phyloP scores from a whole-genome alignment of 176 grass and related monocot genomes.

The Lolium rigidum region DNA sequence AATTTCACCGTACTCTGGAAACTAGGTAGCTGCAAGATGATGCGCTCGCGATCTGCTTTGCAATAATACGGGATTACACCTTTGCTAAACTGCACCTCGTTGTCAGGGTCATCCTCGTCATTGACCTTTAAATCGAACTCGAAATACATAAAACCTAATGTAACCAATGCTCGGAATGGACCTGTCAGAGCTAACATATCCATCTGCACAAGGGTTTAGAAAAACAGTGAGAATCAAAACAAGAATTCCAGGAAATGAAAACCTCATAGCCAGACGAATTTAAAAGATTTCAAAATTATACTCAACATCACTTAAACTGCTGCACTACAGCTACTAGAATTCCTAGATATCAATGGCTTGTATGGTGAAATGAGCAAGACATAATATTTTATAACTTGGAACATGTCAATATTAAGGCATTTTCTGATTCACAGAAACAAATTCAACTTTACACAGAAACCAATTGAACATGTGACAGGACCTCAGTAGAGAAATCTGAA shows the following conservation, averaged over 20 bases:
- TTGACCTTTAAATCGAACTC: not conserved
- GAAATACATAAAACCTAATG: not conserved
- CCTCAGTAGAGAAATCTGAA: not conserved
- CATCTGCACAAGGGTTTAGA: not conserved
- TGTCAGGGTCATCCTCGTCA: not conserved
- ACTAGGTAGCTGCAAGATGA: not conserved
- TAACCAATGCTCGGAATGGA: not conserved
- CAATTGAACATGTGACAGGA: not conserved
- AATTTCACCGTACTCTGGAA: not conserved
- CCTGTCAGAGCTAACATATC: not conserved
- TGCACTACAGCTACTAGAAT: not conserved
- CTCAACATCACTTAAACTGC: not conserved
- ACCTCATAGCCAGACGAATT: not conserved
- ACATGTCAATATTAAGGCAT: not conserved
- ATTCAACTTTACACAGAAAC: not conserved
- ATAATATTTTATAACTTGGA: not conserved
- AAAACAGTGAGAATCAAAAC: not conserved
- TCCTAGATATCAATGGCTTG: not conserved
- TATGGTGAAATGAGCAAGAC: constrained; percentile 1
- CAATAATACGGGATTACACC: not conserved
- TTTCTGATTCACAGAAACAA: not conserved
- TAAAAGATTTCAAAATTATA: not conserved
- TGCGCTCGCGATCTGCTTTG: not conserved
- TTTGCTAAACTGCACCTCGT: not conserved
- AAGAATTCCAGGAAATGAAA: not conserved